phyloP scores from a whole-genome alignment of 2,329 filamentous ascomycete genomes.

The Sporothrix phasma region DNA sequence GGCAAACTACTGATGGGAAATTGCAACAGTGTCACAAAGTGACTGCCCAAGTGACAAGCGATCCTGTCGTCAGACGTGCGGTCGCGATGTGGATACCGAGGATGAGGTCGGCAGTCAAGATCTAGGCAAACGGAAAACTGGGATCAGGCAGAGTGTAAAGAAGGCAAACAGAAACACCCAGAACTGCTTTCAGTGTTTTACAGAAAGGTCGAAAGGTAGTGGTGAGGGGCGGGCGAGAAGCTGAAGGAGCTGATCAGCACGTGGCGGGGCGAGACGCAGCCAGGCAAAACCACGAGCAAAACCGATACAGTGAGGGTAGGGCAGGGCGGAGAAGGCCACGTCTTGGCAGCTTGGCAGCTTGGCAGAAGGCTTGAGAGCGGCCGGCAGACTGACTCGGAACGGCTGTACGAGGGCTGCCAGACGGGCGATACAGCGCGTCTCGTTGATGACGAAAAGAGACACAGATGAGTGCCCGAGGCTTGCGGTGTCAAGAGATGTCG shows the following conservation, averaged over 20 bases:
- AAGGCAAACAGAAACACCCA: neutral
- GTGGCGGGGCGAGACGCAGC: conserved; percentile 12
- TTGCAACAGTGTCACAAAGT: neutral
- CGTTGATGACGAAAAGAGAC: neutral
- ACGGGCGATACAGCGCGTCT: neutral
- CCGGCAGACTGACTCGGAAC: neutral
- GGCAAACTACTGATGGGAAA: neutral
- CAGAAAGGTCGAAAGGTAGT: neutral
- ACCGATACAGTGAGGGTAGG: conserved; percentile 5
- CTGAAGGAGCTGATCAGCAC: conserved; percentile 11
- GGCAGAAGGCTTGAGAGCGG: conserved; percentile 10
- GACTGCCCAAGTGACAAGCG: neutral
- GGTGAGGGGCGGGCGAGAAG: neutral
- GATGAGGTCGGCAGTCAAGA: neutral
- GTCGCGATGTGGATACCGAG: neutral
- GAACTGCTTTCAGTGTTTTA: too few species aligned
- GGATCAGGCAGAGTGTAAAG: too few species aligned
- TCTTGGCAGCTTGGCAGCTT: conserved; percentile 17
- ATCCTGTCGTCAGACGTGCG: neutral
- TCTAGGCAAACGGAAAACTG: neutral
- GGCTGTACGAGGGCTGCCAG: neutral
- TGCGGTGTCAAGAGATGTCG: neutral
- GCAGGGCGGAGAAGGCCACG: conserved; percentile 11
- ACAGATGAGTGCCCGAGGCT: neutral
- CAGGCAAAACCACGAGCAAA: conserved; percentile 4